Base-by-base conservation (phyloP, 805 yeast genomes). In the Metschnikowia rubicola region DNA sequence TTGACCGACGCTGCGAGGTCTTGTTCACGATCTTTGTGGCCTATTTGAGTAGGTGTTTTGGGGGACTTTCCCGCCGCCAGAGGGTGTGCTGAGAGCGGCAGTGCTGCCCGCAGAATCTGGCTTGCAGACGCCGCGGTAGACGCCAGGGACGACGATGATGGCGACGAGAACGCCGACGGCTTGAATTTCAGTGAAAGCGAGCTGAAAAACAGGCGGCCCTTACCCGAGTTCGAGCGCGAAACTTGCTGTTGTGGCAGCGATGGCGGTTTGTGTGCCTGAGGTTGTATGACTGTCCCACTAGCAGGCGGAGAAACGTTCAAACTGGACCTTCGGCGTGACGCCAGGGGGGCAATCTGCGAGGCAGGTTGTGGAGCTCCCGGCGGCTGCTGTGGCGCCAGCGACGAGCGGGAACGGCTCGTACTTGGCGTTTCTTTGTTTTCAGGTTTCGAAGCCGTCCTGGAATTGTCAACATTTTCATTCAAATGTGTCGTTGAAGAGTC, bases 181-280 rank as follows among this genome's bases (percentile, higher is more conserved):
- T 69, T 70, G 53, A 71, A 71, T 46, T 71, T 71, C 9, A 74
- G 65, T 4, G 75, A 70, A 12, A 72, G 41, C 11, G 74, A 68
- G 45, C 71, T 63, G 54, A 72, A 70, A 5, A 72, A 39, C 3
- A 71, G 47, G 17, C 48, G 44, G n/a, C 53, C 43, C 13, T 39
- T 39, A 17, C 53, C 54, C 19, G 53, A 45, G 31, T 43, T 43
- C 17, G 48, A 30, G 21, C 55, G 49, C 35, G 38, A 29, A 3
- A 42, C 41, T n/a, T 39, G 28, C 15, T 37, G 32, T 40, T n/a
- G 42, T 13, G 12, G 42, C 15, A 13, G 34, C 13, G 35, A 15
- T 8, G 26, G 37, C 28, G 37, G 19, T 21, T 39, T 39, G 15
- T 17, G 4, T 11, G 39, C 7, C 10, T 34, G 44, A 4, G 35